Base-by-base conservation (phyloP, 2,329 filamentous ascomycete genomes). In the Trichoderma guizhouense region DNA sequence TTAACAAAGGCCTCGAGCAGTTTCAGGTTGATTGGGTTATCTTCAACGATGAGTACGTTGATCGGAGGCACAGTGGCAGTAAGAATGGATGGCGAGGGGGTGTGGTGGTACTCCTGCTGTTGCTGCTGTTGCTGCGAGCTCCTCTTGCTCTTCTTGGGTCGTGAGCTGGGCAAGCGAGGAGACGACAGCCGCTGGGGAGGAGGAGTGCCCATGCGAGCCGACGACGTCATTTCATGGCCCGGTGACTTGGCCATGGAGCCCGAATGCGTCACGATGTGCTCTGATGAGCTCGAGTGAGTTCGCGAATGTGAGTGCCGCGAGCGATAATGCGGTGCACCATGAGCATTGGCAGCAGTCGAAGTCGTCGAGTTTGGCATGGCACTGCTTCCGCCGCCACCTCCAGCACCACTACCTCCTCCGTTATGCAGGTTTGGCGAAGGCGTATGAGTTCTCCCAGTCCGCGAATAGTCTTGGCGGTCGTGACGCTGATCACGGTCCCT, bases 1-100 rank as follows among this genome's bases (percentile, higher is more conserved):
- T 98, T 97, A 86, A 98, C 95, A 78, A 99, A 97, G 1, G 95
- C 94, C 79, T 98, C 95, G 43, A 99, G 85, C 11, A 99, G 90
- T 78, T 94, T 93, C 76, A 98, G 85, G 79, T 98, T 99, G 86
- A 99, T 98, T 74, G 96, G 94, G 81, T 99, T 99, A 83, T 99
- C 96, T 84, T 99, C 96, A 15, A 99, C 96, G 73, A 99, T 97
- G 57, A 99, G 86, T 8, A 98, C 95, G 76, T 97, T 98, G 83
- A 99, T 98, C 1, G 96, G 95, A 8, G 96, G 96, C 0, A 98
- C 94, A 1, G 91, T 91, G 55, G 55, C 92, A 76, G 95, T 94
- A 32, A 97, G 87, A 77, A 93, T 86, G 34, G 89, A 90, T 5
- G 90, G 85, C 30, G 88, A 87, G 73, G 92, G 78, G 14, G 79